Base-by-base conservation (phyloP, 108 stramenopile species). In the Nitzschia sp. region DNA sequence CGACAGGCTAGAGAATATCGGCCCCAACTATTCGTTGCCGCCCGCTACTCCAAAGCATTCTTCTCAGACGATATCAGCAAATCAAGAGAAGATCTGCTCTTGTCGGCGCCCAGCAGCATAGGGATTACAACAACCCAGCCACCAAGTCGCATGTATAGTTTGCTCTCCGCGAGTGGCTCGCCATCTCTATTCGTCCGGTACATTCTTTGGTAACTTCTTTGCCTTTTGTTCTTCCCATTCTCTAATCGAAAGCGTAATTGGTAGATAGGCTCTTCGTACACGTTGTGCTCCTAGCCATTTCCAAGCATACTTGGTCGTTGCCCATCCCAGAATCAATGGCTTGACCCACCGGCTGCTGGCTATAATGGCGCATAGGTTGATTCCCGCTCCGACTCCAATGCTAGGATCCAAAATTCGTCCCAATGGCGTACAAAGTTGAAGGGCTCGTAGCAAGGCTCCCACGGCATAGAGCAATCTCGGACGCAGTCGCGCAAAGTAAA, bases 331-430 rank as follows among this genome's bases (percentile, higher is more conserved):
- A 0, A 75, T 47, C 6, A 75, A 30, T 1, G 74, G 74, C 61
- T 75, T 66, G 33, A 75, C 74, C 66, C 64, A 66, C 47, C 74
- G 65, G 9, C 64, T 60, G 42, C 47, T 21, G 1, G 74, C 66
- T 58, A 75, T 18, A 8, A 61, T 24, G 46, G 74, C 74, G 45
- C 65, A 75, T 2, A 75, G 45, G 46, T 75, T 66, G 9, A 75
- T 61, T 19, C 74, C 74, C 1, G 74, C 74, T n/a, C 74, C 74
- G 46, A 75, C 74, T 9, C 74, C 74, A 61, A 75, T 46, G 17
- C 59, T 23, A 1, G 74, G 74, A 61, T 75, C 74, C 1, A 75
- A 26, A 35, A 75, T 18, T 34, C 55, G 25, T 66, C 49, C 27
- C 1, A 75, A 18, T 21, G 74, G 74, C 18, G 74, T 75, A 29